Base-by-base conservation (phyloP, 768 basidiomycete species). In the Termitomyces sp. region DNA sequence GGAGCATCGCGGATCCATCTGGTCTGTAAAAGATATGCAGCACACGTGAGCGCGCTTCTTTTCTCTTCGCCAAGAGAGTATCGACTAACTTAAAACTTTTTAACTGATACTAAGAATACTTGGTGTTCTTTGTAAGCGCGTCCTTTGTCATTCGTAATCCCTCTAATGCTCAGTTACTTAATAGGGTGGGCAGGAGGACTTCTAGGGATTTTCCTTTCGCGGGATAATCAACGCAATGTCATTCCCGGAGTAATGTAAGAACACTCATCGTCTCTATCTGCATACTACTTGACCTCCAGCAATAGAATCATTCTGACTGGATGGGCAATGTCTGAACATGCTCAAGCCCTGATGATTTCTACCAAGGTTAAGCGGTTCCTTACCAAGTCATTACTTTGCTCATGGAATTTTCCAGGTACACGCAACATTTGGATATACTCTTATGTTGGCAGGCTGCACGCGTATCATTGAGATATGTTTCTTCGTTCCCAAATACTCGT, bases 11-110 rank as follows among this genome's bases (percentile, higher is more conserved):
- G 91, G 92, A 8, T 81, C 80, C 20, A 71, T 67, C 0, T 96
- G 95, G 95, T 89, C 86, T 2, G 89, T 88, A 57, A 95, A 96
- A 72, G 95, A 96, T 72, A 91, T 95, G 91, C 94, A 96, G 68
- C 94, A 96, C 72, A 94, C 92, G 86, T 92, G 69, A 64, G 89
- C 79, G 31, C 6, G 47, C 34, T 51, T 61, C 46, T 14, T n/a
- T 46, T 20, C 14, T 40, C 25, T 1, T 25, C 25, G 10, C 56
- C 17, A 43, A 46, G 17, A 49, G 17, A 34, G 42, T 40, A 46
- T 14, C 42, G 46, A 48, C 29, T 63, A 10, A 42, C 15, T 42
- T 34, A 5, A 25, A 25, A 61, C 60, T 11, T 40, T 29, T 42
- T 63, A 63, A 48, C 63, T 57, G 14, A 15, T 56, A 42, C 52